Base-by-base conservation (phyloP, 345 rosid species). In the Psidium guajava region DNA sequence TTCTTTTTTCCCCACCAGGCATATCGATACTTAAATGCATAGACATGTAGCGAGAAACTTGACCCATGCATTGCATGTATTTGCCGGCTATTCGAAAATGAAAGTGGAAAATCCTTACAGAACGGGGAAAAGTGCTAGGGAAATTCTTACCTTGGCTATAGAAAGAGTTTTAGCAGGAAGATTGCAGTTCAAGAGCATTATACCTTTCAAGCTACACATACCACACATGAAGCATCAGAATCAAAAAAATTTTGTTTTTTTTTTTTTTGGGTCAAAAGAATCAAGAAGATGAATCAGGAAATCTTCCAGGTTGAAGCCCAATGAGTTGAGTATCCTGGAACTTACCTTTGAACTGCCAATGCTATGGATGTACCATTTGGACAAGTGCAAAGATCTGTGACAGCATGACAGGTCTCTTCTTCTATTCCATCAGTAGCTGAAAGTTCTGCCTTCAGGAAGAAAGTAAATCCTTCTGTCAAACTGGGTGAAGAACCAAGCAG, bases 321-420 rank as follows among this genome's bases (percentile, higher is more conserved):
- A 75, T 28, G 83, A 40, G 58, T n/a, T 20, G 75, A 57, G n/a
- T 9, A 61, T 82, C 47, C 81, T 27, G 74, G 80, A 25, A 82
- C 90, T 89, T 90, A 83, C 99, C 98, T 92, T 87, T 97, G 98
- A 89, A 93, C 84, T 85, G 98, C 91, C 57, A 92, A 98, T 22
- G 96, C 98, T 84, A 95, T 91, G 85, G 91, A 86, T 73, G 91
- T 87, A 54, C 89, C 85, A 61, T 88, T 87, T 22, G 92, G 90
- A 87, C 92, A 85, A n/a, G 92, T 54, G 89, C 98, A 93, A 20
- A 97, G 86, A 87, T 92, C 94, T 2, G 93, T 95, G 75, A 95
- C 92, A 50, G 94, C 89, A 42, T 86, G 89, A 89, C 86, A 91
- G n/a, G 83, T 52, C 82, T 86, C 90, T 84, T 53, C 85, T 85